Conservation (phyloP, 805 yeast species). For the Candida anglica region DNA sequence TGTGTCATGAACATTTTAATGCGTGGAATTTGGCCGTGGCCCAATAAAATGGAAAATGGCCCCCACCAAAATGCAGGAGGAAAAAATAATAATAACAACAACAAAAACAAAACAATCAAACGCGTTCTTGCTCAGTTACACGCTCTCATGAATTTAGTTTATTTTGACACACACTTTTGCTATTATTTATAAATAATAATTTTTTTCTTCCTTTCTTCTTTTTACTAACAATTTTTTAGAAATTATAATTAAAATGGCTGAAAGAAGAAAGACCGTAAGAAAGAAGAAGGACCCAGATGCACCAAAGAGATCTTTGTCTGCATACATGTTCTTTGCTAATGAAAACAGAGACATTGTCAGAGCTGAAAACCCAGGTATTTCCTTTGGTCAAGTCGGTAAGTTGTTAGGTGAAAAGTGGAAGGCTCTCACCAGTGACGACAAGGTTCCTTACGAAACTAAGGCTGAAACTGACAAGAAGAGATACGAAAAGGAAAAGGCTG, state of each 20-base stretch:
- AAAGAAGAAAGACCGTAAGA: slow-evolving; percentile 42
- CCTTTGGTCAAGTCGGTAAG: slow-evolving; percentile 95
- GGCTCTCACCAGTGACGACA: slow-evolving; percentile 77
- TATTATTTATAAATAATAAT: background rate
- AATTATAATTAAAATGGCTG: slow-evolving; percentile 19
- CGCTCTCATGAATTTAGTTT: no score
- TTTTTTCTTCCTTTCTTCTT: background rate
- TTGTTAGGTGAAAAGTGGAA: slow-evolving; percentile 96
- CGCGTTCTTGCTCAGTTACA: no score
- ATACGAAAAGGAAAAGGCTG: slow-evolving; percentile 94
- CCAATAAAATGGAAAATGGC: no score
- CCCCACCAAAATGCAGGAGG: no score
- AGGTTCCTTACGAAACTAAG: slow-evolving; percentile 85
- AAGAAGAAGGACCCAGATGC: slow-evolving; percentile 87
- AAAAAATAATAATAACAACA: no score
- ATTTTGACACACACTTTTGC: no score
- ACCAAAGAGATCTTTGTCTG: slow-evolving; percentile 97
- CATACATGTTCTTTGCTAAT: slow-evolving; percentile 98
- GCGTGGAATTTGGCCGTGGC: no score
- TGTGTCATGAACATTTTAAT: no score
- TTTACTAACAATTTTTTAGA: slow-evolving; percentile 6
- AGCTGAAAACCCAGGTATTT: slow-evolving; percentile 93
- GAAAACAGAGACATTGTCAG: slow-evolving; percentile 95
- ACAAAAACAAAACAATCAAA: no score
- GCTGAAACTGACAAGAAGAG: slow-evolving; percentile 97